Percentiles rank a stretch among this genome's conserved stretches.
phyloP scores from a whole-genome alignment of 2,329 filamentous ascomycete species.

The Fusarium mundagurra region DNA sequence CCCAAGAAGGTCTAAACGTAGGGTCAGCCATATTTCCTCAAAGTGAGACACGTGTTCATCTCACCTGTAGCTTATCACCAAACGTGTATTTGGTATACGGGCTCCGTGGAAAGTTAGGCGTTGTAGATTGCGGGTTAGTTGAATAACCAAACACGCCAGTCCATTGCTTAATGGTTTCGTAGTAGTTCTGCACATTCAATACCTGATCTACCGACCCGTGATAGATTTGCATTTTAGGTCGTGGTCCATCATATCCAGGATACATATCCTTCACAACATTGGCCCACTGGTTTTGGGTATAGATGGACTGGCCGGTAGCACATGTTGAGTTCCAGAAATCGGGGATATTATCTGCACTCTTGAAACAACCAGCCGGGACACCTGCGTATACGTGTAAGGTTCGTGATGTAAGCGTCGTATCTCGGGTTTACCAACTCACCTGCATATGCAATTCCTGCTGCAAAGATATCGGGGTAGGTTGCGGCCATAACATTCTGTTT shows the following conservation, averaged over 20 bases:
- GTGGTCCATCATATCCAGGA: constrained; percentile 57
- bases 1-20: constrained; percentile 24
- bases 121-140: constrained; percentile 44
- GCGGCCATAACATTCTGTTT: constrained; percentile 58
- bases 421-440: constrained; percentile 45
- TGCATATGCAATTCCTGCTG: constrained; percentile 60
- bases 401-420: not conserved
- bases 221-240: constrained; percentile 68
- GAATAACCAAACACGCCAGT: constrained; percentile 59
- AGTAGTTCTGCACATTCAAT: constrained; percentile 62
- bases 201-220: constrained; percentile 63
- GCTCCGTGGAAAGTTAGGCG: constrained; percentile 48
- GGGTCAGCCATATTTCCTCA: not conserved
- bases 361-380: constrained; percentile 66
- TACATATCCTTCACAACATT: constrained; percentile 58
- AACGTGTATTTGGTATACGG: constrained; percentile 54
- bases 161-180: constrained; percentile 68
- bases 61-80: constrained; percentile 44
- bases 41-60: accelerated
- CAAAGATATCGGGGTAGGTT: constrained; percentile 65
- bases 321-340: constrained; percentile 66
- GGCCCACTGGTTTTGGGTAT: constrained; percentile 54
- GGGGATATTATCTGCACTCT: constrained; percentile 50
- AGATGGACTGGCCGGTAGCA: constrained; percentile 58
- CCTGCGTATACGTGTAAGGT: constrained; percentile 54